phyloP scores from a whole-genome alignment of 2,329 filamentous ascomycete species.

The Fusarium cyanostomum region DNA sequence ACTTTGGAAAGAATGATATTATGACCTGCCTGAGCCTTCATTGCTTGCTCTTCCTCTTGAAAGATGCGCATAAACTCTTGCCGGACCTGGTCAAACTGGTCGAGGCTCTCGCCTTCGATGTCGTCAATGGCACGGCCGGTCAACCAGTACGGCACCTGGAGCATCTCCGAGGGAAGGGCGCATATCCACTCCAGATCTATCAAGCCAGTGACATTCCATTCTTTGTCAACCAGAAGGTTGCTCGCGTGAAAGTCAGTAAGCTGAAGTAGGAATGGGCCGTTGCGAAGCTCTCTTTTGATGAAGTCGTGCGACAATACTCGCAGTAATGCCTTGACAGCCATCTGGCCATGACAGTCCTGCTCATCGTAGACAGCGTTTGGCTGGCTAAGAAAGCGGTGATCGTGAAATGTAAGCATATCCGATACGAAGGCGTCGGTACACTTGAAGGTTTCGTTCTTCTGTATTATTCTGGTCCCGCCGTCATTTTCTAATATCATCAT shows the following conservation, averaged over 20 bases:
- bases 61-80: conserved; percentile 33
- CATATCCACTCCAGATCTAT: conserved; percentile 51
- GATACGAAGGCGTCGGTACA: background rate
- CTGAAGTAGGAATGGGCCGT: conserved; percentile 44
- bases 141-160: conserved; percentile 36
- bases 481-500: background rate
- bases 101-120: conserved; percentile 24
- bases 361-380: conserved; percentile 36
- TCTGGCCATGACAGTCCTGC: conserved; percentile 43
- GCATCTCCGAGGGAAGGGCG: conserved; percentile 35
- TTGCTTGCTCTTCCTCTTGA: conserved; percentile 18
- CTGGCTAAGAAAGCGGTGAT: conserved; percentile 38
- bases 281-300: conserved; percentile 33
- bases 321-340: conserved; percentile 41
- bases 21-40: background rate
- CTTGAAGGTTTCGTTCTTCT: background rate
- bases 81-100: conserved; percentile 20
- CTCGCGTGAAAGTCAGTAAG: conserved; percentile 47
- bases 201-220: conserved; percentile 48
- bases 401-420: background rate
- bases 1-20: conserved; percentile 16
- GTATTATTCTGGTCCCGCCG: background rate
- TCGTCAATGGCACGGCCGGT: conserved; percentile 29
- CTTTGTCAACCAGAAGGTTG: conserved; percentile 50
- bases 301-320: conserved; percentile 38